These are phyloP conservation scores for Linderina pennispora DNA, from an alignment of 192 early-diverging fungal genomes.

Conservation along the genomic window DNA sequence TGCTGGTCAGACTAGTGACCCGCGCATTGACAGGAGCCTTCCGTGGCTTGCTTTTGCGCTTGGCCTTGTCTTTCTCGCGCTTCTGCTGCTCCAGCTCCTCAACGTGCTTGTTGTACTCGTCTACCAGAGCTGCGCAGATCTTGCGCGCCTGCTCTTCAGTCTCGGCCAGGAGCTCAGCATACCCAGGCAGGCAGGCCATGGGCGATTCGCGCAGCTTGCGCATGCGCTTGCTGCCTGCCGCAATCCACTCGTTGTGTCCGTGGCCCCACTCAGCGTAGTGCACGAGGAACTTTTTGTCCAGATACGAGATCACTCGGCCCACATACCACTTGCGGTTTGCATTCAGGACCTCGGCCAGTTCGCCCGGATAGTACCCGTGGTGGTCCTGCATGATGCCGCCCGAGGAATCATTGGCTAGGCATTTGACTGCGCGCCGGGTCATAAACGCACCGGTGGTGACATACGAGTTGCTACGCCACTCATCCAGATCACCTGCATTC, in stretches of 20 bases:
- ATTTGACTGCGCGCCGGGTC: conserved; percentile 35
- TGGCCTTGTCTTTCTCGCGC: conserved; percentile 8
- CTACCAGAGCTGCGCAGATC: conserved; percentile 29
- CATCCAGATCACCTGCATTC: background rate
- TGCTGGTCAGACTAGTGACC: conserved; percentile 3
- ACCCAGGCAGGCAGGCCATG: background rate
- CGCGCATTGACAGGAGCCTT: conserved; percentile 8
- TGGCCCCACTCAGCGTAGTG: conserved; percentile 38
- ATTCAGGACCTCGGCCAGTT: conserved; percentile 41
- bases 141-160: conserved; percentile 33
- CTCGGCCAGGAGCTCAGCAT: background rate
- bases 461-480: conserved; percentile 25
- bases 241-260: conserved; percentile 44
- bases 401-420: conserved; percentile 34
- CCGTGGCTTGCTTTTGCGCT: conserved; percentile 1
- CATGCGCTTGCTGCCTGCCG: conserved; percentile 36
- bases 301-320: conserved; percentile 37
- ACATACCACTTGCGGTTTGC: conserved; percentile 40
- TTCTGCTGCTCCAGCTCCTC: conserved; percentile 18
- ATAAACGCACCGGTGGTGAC: conserved; percentile 46
- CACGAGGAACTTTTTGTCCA: conserved; percentile 34
- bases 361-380: conserved; percentile 43
- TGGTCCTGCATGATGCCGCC: conserved; percentile 45
- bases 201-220: background rate
- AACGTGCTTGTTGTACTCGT: conserved; percentile 35